A percentile compares a stretch with the other conserved stretches of the same genome.
Conservation (phyloP, 495 filamentous ascomycete species). For the Penicillium dipodomyicola region DNA sequence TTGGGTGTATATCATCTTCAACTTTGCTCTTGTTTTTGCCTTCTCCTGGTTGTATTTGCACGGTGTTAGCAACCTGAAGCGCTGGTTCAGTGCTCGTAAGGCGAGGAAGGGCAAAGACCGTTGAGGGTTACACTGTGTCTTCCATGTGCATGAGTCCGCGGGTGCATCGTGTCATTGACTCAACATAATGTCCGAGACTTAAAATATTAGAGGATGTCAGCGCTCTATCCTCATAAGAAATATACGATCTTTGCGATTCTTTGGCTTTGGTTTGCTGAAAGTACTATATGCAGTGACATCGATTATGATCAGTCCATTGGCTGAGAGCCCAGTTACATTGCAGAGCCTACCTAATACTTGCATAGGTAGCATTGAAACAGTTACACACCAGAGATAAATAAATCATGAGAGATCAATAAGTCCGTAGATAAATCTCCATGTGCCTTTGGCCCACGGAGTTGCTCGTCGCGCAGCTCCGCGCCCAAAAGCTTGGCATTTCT, state of each 20-base stretch:
- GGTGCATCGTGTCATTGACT: not conserved
- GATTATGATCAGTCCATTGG: not conserved
- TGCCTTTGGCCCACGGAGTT: not conserved
- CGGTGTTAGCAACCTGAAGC: slow-evolving; percentile 43
- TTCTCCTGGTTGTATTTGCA: slow-evolving; percentile 56
- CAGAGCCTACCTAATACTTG: not conserved
- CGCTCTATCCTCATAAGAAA: not conserved
- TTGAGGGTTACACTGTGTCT: not conserved
- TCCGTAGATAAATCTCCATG: slow-evolving; percentile 3
- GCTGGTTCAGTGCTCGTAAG: slow-evolving; percentile 42
- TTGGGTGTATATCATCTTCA: slow-evolving; percentile 55
- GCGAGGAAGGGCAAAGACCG: slow-evolving; percentile 27
- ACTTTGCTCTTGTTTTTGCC: slow-evolving; percentile 50
- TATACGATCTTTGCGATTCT: not conserved
- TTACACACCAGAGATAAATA: not conserved
- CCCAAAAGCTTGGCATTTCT: slow-evolving; percentile 12
- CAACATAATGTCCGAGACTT: not conserved
- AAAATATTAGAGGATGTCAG: no score
- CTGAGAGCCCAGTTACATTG: slow-evolving; percentile 1
- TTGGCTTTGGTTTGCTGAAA: not conserved
- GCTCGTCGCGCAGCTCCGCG: slow-evolving; percentile 7
- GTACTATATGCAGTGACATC: slow-evolving; percentile 1
- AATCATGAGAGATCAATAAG: not conserved
- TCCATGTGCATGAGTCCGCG: not conserved
- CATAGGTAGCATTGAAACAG: slow-evolving; percentile 2